These are phyloP conservation scores for Castanea sativa DNA, from an alignment of 306 rosid species.

Conservation along the genomic window DNA sequence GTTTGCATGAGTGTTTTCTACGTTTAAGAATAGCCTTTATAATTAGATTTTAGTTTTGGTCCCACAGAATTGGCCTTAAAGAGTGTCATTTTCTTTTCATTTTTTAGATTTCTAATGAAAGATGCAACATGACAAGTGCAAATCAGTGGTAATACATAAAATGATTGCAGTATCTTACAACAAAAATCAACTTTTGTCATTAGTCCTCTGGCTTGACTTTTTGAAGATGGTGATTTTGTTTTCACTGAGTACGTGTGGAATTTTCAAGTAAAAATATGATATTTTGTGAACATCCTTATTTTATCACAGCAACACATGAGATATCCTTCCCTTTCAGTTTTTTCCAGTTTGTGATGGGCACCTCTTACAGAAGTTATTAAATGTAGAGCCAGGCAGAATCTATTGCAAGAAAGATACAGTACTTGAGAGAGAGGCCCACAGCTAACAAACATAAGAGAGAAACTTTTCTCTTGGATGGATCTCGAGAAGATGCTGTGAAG, in stretches of 20 bases:
- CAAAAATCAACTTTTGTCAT: neutral
- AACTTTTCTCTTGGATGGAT: constrained; percentile 40
- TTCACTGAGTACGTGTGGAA: neutral
- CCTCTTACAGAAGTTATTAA: constrained; percentile 33
- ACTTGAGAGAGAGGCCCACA: constrained; percentile 38
- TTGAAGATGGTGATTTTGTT: neutral
- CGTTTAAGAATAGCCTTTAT: neutral
- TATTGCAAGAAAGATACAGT: constrained; percentile 48
- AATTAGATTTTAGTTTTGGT: neutral
- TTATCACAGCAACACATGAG: constrained; percentile 1
- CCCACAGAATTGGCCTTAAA: neutral
- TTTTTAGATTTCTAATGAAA: neutral
- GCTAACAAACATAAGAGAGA: constrained; percentile 31
- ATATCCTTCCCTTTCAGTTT: constrained; percentile 13
- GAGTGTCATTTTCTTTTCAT: neutral
- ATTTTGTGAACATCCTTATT: neutral
- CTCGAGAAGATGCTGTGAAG: constrained; percentile 37
- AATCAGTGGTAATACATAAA: neutral
- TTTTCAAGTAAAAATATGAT: neutral
- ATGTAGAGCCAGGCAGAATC: constrained; percentile 65
- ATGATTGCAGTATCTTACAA: neutral
- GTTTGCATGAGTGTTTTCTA: neutral
- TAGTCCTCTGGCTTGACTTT: neutral
- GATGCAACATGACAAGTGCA: neutral
- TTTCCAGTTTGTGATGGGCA: constrained; percentile 13